Percentiles rank a stretch among this genome's conserved stretches.
Conservation (phyloP, 768 basidiomycete genomes). For the Phylloporus arenicola region DNA sequence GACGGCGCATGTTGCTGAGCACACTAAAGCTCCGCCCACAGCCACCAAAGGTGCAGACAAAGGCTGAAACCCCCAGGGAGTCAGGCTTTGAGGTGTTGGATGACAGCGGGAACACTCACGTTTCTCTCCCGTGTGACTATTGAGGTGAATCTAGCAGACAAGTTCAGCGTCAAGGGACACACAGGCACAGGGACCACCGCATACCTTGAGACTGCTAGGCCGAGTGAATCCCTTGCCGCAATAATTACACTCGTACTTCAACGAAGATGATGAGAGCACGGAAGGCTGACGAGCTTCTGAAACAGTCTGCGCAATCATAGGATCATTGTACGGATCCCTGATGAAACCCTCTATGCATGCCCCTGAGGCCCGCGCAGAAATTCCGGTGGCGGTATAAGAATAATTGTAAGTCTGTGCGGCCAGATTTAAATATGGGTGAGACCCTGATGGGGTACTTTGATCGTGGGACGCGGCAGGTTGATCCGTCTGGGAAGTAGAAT, state of each 20-base stretch:
- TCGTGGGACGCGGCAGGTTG: conserved; percentile 26
- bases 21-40: conserved; percentile 83
- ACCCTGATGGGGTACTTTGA: conserved; percentile 22
- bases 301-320: conserved; percentile 1
- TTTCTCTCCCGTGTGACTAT: conserved; percentile 82
- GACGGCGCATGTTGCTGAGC: conserved; percentile 84
- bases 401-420: conserved; percentile 19
- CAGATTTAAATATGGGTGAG: conserved; percentile 22
- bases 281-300: conserved; percentile 18
- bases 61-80: conserved; percentile 42
- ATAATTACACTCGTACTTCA: conserved; percentile 72
- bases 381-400: conserved; percentile 9
- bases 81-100: conserved; percentile 12
- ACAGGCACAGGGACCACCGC: not conserved
- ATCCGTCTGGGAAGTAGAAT: conserved; percentile 26
- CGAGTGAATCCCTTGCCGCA: conserved; percentile 80
- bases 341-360: conserved; percentile 12
- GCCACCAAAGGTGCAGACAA: conserved; percentile 65
- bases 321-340: conserved; percentile 19
- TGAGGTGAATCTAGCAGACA: conserved; percentile 62
- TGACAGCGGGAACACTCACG: conserved; percentile 43
- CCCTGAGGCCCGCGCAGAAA: conserved; percentile 19
- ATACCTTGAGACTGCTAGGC: conserved; percentile 77
- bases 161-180: conserved; percentile 5
- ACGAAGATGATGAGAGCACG: conserved; percentile 27